Evolutionary conservation across 495 filamentous ascomycete genomes (phyloP).

Genomic region (Opeltia flavorubescens): DNA sequence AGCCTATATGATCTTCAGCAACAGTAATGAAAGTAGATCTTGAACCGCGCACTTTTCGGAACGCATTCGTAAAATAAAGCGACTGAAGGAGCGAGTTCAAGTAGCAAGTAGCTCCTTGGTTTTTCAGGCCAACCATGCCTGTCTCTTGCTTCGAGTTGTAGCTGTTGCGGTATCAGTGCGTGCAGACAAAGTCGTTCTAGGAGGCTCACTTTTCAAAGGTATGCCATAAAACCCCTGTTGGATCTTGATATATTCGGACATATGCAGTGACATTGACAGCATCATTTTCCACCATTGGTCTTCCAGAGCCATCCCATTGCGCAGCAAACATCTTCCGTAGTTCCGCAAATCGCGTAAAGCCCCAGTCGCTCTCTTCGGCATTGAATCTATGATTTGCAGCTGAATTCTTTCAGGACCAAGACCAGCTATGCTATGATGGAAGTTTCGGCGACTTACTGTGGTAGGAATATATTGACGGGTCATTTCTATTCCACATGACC

Average conservation of each 20-base stretch:
- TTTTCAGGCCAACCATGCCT: slow-evolving; percentile 90
- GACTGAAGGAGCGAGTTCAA: slow-evolving; percentile 95
- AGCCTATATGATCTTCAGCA: slow-evolving; percentile 39
- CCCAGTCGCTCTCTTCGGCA: slow-evolving; percentile 95
- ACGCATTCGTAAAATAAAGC: slow-evolving; percentile 91
- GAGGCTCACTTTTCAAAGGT: slow-evolving; percentile 74
- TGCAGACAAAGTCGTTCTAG: background rate
- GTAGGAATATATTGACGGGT: slow-evolving; percentile 59
- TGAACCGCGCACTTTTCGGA: slow-evolving; percentile 59
- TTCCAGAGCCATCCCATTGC: slow-evolving; percentile 49
- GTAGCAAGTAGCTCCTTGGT: slow-evolving; percentile 97
- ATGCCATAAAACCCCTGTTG: slow-evolving; percentile 98
- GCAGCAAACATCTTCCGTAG: slow-evolving; percentile 64
- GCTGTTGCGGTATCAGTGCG: slow-evolving; percentile 27
- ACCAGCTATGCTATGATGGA: slow-evolving; percentile 8
- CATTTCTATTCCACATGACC: slow-evolving; percentile 85
- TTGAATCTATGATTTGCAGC: slow-evolving; percentile 81
- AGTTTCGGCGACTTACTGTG: slow-evolving; percentile 35
- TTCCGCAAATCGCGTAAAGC: slow-evolving; percentile 87
- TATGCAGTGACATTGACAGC: slow-evolving; percentile 81
- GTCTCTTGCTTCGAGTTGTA: slow-evolving; percentile 99
- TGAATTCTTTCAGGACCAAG: slow-evolving; percentile 13
- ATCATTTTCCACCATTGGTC: slow-evolving; percentile 81
- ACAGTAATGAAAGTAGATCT: slow-evolving; percentile 6
- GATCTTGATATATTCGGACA: slow-evolving; percentile 86